Percentiles rank a stretch among this genome's conserved stretches.
phyloP scores from a whole-genome alignment of 306 rosid species.

The Leucaena leucocephala region DNA sequence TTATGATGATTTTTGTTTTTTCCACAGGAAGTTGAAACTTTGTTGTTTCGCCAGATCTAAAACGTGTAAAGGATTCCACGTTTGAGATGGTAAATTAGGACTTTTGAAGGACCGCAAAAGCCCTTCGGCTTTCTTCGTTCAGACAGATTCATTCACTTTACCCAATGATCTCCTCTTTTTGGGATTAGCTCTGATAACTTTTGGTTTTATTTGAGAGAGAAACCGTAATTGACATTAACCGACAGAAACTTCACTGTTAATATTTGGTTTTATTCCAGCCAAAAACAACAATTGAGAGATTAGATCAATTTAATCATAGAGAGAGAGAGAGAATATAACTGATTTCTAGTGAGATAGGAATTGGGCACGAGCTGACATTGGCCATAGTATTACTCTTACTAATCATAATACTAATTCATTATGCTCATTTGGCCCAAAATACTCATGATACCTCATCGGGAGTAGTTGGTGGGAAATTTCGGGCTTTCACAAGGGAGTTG shows the following conservation, averaged over 20 bases:
- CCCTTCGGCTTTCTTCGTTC: conserved; percentile 49
- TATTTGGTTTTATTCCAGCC: background rate
- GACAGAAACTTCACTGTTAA: background rate
- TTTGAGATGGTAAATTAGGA: conserved; percentile 57
- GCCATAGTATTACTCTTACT: background rate
- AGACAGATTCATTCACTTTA: conserved; percentile 34
- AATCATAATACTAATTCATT: conserved; percentile 11
- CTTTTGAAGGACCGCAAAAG: conserved; percentile 56
- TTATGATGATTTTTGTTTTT: conserved; percentile 51
- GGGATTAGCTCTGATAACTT: conserved; percentile 8
- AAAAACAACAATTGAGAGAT: background rate
- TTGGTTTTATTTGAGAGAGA: background rate
- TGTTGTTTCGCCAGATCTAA: conserved; percentile 66
- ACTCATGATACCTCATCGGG: background rate
- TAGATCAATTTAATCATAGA: background rate
- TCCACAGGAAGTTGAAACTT: conserved; percentile 62
- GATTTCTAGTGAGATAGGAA: background rate
- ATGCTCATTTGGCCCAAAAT: background rate
- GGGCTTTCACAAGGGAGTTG: background rate
- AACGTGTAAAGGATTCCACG: conserved; percentile 60
- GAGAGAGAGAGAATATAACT: background rate
- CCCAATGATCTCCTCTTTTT: background rate
- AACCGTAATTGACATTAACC: background rate
- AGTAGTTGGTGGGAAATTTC: background rate
- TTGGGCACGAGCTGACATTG: background rate